A percentile compares a stretch with the other conserved stretches of the same genome.
Conservation (phyloP, 1,139 yeast genomes). For the Casaregolazyma suthepensis region DNA sequence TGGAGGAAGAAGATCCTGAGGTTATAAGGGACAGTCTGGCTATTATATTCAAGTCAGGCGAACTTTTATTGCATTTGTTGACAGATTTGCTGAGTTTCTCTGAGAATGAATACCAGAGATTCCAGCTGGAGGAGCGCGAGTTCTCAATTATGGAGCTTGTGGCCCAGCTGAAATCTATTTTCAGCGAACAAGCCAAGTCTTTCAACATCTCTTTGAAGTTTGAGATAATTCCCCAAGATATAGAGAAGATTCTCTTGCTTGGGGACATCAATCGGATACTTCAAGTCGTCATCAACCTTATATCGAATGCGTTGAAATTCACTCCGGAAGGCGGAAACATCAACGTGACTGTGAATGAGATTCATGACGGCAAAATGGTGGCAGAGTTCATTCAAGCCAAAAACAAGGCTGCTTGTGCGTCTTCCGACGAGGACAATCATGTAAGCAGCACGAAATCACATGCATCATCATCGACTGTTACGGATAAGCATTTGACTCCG, state of each 20-base stretch:
- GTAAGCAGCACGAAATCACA: not conserved
- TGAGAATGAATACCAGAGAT: conserved; percentile 63
- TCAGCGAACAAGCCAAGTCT: conserved; percentile 74
- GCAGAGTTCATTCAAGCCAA: not conserved
- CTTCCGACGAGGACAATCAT: not conserved
- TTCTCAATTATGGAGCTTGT: conserved; percentile 70
- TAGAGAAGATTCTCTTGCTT: conserved; percentile 47
- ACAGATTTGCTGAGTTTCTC: conserved; percentile 84
- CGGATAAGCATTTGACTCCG: not conserved
- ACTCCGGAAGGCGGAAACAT: conserved; percentile 88
- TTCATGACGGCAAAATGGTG: not conserved
- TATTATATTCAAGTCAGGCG: conserved; percentile 82
- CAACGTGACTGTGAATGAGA: conserved; percentile 40
- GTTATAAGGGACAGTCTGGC: conserved; percentile 67
- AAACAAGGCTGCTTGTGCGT: not conserved
- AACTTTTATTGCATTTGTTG: conserved; percentile 70
- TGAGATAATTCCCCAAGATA: conserved; percentile 39
- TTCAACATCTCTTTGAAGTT: conserved; percentile 50
- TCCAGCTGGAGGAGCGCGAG: conserved; percentile 72
- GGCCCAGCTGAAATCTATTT: conserved; percentile 79
- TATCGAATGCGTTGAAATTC: conserved; percentile 83
- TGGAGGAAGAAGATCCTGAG: conserved; percentile 71
- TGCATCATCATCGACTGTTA: not conserved
- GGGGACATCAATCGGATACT: conserved; percentile 93
- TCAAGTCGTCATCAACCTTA: conserved; percentile 88